Conservation (phyloP, 2,329 filamentous ascomycete genomes). For the Fusarium odoratissimum region DNA sequence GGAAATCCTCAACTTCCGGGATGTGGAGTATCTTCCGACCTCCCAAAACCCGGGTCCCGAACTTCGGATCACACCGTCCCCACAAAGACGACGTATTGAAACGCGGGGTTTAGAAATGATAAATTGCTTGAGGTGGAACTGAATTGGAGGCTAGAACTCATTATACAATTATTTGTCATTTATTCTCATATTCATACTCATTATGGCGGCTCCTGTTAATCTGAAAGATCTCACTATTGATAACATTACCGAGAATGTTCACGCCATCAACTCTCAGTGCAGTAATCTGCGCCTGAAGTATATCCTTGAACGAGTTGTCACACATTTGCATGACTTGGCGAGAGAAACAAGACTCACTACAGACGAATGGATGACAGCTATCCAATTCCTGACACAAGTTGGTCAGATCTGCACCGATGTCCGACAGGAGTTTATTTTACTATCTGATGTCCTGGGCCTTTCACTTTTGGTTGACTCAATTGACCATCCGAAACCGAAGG, state of each 20-base stretch:
- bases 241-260: conserved; percentile 79
- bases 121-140: neutral
- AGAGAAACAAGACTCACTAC: conserved; percentile 79
- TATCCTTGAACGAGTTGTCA: conserved; percentile 75
- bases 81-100: neutral
- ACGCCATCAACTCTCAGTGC: conserved; percentile 76
- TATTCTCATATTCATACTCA: neutral
- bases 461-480: conserved; percentile 81
- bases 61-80: neutral
- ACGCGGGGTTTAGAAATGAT: conserved; percentile 4
- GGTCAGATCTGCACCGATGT: conserved; percentile 77
- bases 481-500: conserved; percentile 77
- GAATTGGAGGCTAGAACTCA: neutral
- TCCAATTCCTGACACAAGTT: conserved; percentile 74
- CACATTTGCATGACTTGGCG: conserved; percentile 81
- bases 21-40: neutral
- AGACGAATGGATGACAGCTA: conserved; percentile 77
- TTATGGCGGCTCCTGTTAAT: conserved; percentile 18
- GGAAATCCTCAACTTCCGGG: neutral
- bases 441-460: conserved; percentile 79
- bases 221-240: conserved; percentile 71
- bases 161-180: neutral
- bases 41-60: neutral
- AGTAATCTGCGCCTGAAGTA: conserved; percentile 72
- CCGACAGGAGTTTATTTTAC: conserved; percentile 81